Evolutionary conservation across 2,329 filamentous ascomycete genomes (phyloP).

Genomic region (Thielaviopsis cerberus): DNA sequence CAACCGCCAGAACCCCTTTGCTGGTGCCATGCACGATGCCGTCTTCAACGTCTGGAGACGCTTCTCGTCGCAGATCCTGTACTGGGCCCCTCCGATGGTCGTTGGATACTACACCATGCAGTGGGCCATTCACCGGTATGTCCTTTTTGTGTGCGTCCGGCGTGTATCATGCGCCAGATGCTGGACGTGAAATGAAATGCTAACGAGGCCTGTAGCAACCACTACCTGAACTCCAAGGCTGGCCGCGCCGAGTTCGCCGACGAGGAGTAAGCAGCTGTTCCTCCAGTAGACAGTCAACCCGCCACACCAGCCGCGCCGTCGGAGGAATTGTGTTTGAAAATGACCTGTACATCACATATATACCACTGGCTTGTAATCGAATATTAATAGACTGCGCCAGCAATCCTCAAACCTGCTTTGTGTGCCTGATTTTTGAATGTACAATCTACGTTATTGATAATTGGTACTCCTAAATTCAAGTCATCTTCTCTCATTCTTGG

Average conservation of each 20-base stretch:
- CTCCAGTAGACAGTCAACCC: neutral
- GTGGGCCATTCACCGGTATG: constrained; percentile 83
- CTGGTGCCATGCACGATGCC: constrained; percentile 58
- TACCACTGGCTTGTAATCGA: constrained; percentile 7
- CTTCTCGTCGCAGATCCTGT: constrained; percentile 71
- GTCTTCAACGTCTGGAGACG: constrained; percentile 93
- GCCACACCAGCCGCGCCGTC: neutral
- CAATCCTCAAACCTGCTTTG: neutral
- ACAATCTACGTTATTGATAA: neutral
- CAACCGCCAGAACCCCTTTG: constrained; percentile 79
- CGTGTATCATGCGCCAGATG: neutral
- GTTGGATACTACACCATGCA: constrained; percentile 65
- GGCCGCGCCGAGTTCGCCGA: constrained; percentile 39
- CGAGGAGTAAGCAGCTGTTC: constrained; percentile 15
- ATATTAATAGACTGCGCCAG: constrained; percentile 9
- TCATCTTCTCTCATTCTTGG: too few species aligned
- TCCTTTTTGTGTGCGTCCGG: constrained; percentile 11
- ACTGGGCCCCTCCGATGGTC: constrained; percentile 64
- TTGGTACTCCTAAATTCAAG: neutral
- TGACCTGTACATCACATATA: constrained; percentile 12
- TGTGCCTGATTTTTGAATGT: neutral
- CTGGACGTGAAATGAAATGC: neutral
- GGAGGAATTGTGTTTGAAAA: constrained; percentile 6
- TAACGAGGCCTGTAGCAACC: constrained; percentile 36
- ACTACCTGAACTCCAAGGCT: constrained; percentile 65